phyloP scores from a whole-genome alignment of 352 stramenopile species.

The Phytopythium oedochilum region DNA sequence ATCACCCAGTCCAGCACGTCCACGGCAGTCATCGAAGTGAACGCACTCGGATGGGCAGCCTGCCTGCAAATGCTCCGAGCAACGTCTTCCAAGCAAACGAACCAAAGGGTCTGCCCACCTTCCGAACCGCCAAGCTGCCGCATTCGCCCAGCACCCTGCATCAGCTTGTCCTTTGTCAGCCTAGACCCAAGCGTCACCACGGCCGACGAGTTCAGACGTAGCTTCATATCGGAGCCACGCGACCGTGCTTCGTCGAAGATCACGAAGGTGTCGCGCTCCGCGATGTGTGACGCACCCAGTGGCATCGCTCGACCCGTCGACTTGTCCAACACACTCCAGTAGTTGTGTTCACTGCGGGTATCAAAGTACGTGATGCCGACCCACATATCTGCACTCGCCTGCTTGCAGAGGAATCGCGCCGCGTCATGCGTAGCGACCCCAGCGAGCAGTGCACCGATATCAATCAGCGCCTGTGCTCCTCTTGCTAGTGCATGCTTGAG shows the following conservation, averaged over 20 bases:
- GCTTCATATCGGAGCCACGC: constrained; percentile 87
- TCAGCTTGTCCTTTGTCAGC: constrained; percentile 91
- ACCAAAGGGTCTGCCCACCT: constrained; percentile 52
- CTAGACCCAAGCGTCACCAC: constrained; percentile 82
- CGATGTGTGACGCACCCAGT: constrained; percentile 63
- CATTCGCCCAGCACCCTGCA: constrained; percentile 90
- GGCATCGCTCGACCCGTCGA: constrained; percentile 27
- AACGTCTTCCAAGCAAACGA: constrained; percentile 70
- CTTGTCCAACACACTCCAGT: constrained; percentile 82
- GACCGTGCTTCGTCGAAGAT: constrained; percentile 90
- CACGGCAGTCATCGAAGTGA: constrained; percentile 8
- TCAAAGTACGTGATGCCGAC: constrained; percentile 86
- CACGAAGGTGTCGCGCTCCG: constrained; percentile 83
- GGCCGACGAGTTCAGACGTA: constrained; percentile 55
- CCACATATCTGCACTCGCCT: constrained; percentile 16
- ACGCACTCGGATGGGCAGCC: neutral
- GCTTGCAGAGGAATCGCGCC: constrained; percentile 38
- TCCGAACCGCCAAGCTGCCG: constrained; percentile 50
- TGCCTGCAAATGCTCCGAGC: constrained; percentile 24
- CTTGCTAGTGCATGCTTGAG: constrained; percentile 34
- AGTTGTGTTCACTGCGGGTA: constrained; percentile 30
- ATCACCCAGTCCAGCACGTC: constrained; percentile 87
- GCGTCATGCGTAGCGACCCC: constrained; percentile 49
- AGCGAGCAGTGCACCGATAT: constrained; percentile 79
- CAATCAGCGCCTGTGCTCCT: constrained; percentile 65